phyloP scores from a whole-genome alignment of 805 yeast genomes.

The Metschnikowia koreensis region DNA sequence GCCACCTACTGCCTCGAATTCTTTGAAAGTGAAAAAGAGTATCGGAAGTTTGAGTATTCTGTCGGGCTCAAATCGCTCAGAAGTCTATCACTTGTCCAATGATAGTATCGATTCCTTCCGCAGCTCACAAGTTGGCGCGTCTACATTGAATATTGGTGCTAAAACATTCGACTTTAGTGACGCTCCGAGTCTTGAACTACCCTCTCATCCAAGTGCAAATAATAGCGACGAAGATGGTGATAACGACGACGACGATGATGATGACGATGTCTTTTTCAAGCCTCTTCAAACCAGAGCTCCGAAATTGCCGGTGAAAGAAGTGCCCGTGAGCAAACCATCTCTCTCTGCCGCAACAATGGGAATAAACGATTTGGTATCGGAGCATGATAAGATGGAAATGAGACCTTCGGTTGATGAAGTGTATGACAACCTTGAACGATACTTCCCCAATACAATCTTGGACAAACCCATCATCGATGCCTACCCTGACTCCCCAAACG shows the following conservation, averaged over 20 bases:
- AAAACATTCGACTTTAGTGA: slow-evolving; percentile 72
- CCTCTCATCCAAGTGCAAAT: background rate
- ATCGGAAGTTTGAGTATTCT: slow-evolving; percentile 6
- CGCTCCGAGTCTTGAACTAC: slow-evolving; percentile 46
- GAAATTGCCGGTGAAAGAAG: background rate
- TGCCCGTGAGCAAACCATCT: background rate
- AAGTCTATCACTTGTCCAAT: slow-evolving; percentile 8
- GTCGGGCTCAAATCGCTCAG: slow-evolving; percentile 8
- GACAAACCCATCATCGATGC: slow-evolving; percentile 88
- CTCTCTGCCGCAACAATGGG: background rate
- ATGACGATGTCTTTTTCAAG: slow-evolving; percentile 16
- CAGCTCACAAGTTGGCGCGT: slow-evolving; percentile 7
- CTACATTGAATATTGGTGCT: slow-evolving; percentile 49
- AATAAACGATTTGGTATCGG: slow-evolving; percentile 3
- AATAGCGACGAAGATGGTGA: slow-evolving; percentile 11
- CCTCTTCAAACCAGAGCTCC: slow-evolving; percentile 2
- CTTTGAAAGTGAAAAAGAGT: slow-evolving; percentile 17
- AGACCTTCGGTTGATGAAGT: slow-evolving; percentile 95
- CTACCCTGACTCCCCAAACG: slow-evolving; percentile 53
- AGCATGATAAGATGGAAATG: slow-evolving; percentile 48
- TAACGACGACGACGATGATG: slow-evolving; percentile 8
- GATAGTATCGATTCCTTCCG: slow-evolving; percentile 14
- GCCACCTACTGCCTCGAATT: slow-evolving; percentile 45
- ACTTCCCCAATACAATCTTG: slow-evolving; percentile 88
- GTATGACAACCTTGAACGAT: slow-evolving; percentile 85